These are phyloP conservation scores for Colletotrichum sp. DNA, from an alignment of 2,329 filamentous ascomycete species.

Conservation along the genomic window DNA sequence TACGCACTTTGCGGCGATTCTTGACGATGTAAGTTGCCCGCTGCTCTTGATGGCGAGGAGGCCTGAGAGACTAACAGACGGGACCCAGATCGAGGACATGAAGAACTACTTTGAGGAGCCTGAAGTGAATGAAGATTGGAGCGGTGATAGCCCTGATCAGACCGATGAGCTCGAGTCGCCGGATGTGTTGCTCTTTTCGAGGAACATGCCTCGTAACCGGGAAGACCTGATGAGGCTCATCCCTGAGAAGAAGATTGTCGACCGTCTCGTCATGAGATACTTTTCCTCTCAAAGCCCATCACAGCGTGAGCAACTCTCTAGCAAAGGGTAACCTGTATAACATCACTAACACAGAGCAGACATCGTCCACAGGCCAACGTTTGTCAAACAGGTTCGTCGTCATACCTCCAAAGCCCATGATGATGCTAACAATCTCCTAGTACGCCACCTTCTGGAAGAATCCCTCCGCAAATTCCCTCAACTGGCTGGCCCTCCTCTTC, in stretches of 20 bases:
- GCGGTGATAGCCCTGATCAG: constrained; percentile 37
- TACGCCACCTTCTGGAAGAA: constrained; percentile 57
- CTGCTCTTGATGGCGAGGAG: not conserved
- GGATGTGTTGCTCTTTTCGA: constrained; percentile 49
- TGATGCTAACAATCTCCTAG: constrained; percentile 28
- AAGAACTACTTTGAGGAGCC: constrained; percentile 62
- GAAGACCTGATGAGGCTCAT: constrained; percentile 53
- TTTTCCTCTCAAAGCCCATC: constrained; percentile 59
- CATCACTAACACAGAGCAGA: constrained; percentile 37
- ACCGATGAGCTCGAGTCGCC: constrained; percentile 39
- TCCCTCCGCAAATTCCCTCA: constrained; percentile 39
- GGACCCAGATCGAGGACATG: constrained; percentile 59
- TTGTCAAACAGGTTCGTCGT: constrained; percentile 44
- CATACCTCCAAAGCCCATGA: not conserved
- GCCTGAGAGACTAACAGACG: constrained; percentile 1
- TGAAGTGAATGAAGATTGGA: constrained; percentile 30
- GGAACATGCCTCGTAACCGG: constrained; percentile 42
- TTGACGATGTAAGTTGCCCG: constrained; percentile 57
- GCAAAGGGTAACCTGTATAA: not conserved
- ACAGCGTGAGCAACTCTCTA: constrained; percentile 42
- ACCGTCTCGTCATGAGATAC: constrained; percentile 57
- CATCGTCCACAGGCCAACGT: constrained; percentile 58
- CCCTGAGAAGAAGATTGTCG: constrained; percentile 50
- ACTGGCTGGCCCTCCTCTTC: constrained; percentile 58
- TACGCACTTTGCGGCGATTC: constrained; percentile 65